Base-by-base conservation (phyloP, 2,329 filamentous ascomycete species). In the Westerdykella sp. region DNA sequence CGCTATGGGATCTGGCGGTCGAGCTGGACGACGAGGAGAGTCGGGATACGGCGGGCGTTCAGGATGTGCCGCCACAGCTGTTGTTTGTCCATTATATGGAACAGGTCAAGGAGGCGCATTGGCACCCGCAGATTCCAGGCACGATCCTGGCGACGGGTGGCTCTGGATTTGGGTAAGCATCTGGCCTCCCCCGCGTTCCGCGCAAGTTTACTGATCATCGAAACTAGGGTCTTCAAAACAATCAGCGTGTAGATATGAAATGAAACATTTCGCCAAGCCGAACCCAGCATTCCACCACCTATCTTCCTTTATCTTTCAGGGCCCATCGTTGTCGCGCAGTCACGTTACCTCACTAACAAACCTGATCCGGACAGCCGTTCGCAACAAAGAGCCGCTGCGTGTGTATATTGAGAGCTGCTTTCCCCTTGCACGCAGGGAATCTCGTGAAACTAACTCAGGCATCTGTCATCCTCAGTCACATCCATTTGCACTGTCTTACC, bases 11-110 rank as follows among this genome's bases (percentile, higher is more conserved):
- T 78, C 69, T 98, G 63, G 89, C 90, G 0, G 93, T 97, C 44
- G 93, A 98, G 74, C 67, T 97, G 48, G 93, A 98, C 57, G 93
- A 97, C 63, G 93, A 98, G 69, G 93, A 97, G 76, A 94, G 85
- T 70, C 87, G 83, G 64, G 87, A 95, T 60, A 90, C 85, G 4
- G 88, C 84, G 0, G 89, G 87, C 41, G 81, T 91, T 34, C 82
- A 87, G 60, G 91, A 95, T 50, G 88, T 97, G 50, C 93, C 93
- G 45, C 88, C 93, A 4, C 93, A 98, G 69, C 71, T 98, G 57
- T 73, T 98, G 51, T 98, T 98, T 68, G 89, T 96, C 61, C 93
- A 98, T 71, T 96, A 95, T 66, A 88, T 94, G 73, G 85, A 94
- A 59, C 83, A 87, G 56, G 89, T 89, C 44, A 97, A 96, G 78